Conservation (phyloP, 805 yeast genomes). For the Candida sithepensis region DNA sequence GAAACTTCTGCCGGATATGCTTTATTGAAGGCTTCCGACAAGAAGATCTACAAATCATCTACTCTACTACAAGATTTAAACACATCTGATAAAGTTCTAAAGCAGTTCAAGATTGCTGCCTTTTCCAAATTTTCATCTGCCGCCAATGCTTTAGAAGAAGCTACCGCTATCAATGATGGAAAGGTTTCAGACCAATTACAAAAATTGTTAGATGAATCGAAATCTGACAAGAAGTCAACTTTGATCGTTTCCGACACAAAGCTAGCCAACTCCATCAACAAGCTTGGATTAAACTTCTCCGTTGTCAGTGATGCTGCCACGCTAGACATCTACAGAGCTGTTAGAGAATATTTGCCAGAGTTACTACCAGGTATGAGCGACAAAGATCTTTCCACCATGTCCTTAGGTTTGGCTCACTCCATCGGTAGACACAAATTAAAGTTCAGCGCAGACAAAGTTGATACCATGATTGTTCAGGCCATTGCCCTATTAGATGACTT, state of each 20-base stretch:
- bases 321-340: conserved; percentile 90
- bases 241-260: conserved; percentile 93
- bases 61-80: conserved; percentile 71
- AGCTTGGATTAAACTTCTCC: conserved; percentile 80
- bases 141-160: conserved; percentile 94
- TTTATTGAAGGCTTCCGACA: conserved; percentile 93
- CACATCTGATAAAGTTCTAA: conserved; percentile 78
- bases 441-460: conserved; percentile 97
- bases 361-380: conserved; percentile 91
- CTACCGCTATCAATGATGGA: conserved; percentile 88
- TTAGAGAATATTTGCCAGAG: conserved; percentile 90
- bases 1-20: conserved; percentile 99
- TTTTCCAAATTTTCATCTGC: conserved; percentile 94
- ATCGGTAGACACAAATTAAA: conserved; percentile 97
- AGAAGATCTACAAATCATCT: conserved; percentile 87
- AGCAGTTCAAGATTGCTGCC: conserved; percentile 91
- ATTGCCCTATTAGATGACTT: conserved; percentile 94
- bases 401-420: conserved; percentile 97
- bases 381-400: conserved; percentile 84
- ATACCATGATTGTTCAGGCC: conserved; percentile 98
- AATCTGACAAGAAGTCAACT: conserved; percentile 78
- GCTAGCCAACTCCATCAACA: conserved; percentile 94
- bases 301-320: conserved; percentile 95
- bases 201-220: conserved; percentile 68
- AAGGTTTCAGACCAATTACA: conserved; percentile 84